phyloP scores from a whole-genome alignment of 352 stramenopile genomes.

The Plasmopara viticola region DNA sequence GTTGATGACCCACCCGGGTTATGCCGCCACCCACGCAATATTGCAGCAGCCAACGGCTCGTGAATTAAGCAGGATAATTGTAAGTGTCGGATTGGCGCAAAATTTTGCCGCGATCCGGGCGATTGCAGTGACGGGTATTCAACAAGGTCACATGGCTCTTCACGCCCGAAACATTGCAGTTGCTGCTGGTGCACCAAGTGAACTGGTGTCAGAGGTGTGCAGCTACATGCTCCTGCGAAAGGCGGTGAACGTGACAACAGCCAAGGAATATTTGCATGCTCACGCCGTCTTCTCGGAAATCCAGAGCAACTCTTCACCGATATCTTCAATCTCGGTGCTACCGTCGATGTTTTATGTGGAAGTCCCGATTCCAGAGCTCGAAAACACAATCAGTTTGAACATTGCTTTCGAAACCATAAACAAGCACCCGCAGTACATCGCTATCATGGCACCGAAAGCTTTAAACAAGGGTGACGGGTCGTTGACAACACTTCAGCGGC shows the following conservation, averaged over 20 bases:
- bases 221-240: constrained; percentile 82
- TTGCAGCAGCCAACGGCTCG: constrained; percentile 61
- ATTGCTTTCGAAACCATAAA: constrained; percentile 78
- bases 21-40: constrained; percentile 71
- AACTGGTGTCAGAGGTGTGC: constrained; percentile 79
- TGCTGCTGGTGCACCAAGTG: constrained; percentile 63
- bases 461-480: no score
- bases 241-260: constrained; percentile 77
- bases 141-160: constrained; percentile 84
- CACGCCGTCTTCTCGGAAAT: constrained; percentile 37
- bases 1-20: constrained; percentile 75
- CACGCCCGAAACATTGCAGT: constrained; percentile 84
- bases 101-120: constrained; percentile 83
- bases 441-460: no score
- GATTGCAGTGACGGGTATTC: constrained; percentile 82
- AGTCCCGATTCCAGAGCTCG: constrained; percentile 62
- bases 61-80: constrained; percentile 57
- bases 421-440: constrained; percentile 6
- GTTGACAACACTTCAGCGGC: no score
- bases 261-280: constrained; percentile 76
- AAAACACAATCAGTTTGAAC: constrained; percentile 71
- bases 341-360: constrained; percentile 86
- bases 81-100: constrained; percentile 78
- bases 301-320: no score
- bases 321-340: constrained; percentile 19